Evolutionary conservation across 768 basidiomycete genomes (phyloP), one percentile per base, ranked within the genome.

Genomic region (Pleurotus djamor): DNA sequence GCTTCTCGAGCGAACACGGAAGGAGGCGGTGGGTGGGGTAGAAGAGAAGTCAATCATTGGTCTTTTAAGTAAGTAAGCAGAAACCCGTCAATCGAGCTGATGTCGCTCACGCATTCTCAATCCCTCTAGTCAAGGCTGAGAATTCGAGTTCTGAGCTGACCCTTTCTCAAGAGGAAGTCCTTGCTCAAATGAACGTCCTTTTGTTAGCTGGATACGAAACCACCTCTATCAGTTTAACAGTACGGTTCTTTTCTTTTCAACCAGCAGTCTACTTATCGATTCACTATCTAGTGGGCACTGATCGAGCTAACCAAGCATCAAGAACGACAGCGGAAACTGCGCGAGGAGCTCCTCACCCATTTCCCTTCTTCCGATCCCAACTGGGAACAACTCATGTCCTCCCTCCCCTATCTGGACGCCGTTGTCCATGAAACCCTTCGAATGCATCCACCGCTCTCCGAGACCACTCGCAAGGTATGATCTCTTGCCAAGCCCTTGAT

Each of bases 391-490:
- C 74, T 87, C 4, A 74, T 71, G 2, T 76, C 75, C 8, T 72
- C 66, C 0, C 68, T 88, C 5, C 84, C 83, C 0, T 86, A 82
- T 64, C 79, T 87, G 4, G 83, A 86, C 62, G 79, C 81, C 0
- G 72, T 82, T 3, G 74, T 77, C 0, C 76, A 77, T 44, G 83
- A 83, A 64, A 70, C 69, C 0, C 71, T 83, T 10, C 72, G 81
- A 5, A 17, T 81, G 3, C 79, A 84, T 61, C 70, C 82, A 17
- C 74, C 79, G 3, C 54, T 79, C 3, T 5, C 61, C 0, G 70
- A 74, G 13, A 68, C 73, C 2, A 71, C 64, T 3, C 74, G 80
- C 48, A 67, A 77, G 10, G 80, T 82, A 67, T 28, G 74, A n/a
- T n/a, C n/a, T n/a, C n/a, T n/a, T n/a, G n/a, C n/a, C n/a, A n/a